Conservation (phyloP, 352 stramenopile species). For the Phytophthora sojae region DNA sequence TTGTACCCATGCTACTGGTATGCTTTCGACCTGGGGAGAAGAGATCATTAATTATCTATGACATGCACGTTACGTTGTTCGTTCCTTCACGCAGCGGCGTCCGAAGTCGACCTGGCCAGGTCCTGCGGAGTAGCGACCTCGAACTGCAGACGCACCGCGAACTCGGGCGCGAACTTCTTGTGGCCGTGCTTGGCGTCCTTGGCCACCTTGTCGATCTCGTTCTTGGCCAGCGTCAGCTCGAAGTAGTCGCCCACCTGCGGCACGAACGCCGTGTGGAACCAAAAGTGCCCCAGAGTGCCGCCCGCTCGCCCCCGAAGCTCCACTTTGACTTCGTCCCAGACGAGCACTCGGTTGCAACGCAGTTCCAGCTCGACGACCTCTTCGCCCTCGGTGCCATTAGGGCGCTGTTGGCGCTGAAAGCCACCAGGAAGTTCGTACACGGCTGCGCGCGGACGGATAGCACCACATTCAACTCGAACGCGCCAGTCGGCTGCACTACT, state of each 20-base stretch:
- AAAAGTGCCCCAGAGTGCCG: slow-evolving; percentile 66
- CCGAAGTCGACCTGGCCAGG: slow-evolving; percentile 10
- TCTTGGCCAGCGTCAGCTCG: slow-evolving; percentile 57
- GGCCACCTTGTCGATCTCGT: slow-evolving; percentile 75
- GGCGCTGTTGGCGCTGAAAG: slow-evolving; percentile 28
- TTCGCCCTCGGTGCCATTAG: slow-evolving; percentile 7
- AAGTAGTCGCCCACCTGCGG: slow-evolving; percentile 23
- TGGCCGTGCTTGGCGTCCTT: slow-evolving; percentile 78
- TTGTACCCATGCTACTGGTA: too few relatives aligned
- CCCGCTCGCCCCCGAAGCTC: slow-evolving; percentile 52
- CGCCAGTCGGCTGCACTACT: slow-evolving; percentile 53
- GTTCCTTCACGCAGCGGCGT: slow-evolving; percentile 13
- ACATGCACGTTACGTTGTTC: slow-evolving; percentile 9
- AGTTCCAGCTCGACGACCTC: slow-evolving; percentile 50
- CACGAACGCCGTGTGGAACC: slow-evolving; percentile 84
- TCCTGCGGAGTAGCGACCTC: slow-evolving; percentile 46
- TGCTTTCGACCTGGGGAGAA: too few relatives aligned
- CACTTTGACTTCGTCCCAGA: slow-evolving; percentile 76
- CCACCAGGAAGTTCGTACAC: slow-evolving; percentile 34
- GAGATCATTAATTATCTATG: slow-evolving; percentile 1
- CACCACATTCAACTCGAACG: slow-evolving; percentile 59
- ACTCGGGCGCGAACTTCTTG: slow-evolving; percentile 63
- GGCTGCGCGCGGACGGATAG: slow-evolving; percentile 26
- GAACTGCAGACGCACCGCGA: slow-evolving; percentile 61
- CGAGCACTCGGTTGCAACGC: slow-evolving; percentile 47